A percentile compares a stretch with the other conserved stretches of the same genome.
These are phyloP conservation scores for Dipodascus geniculatus DNA, from an alignment of 805 yeast genomes.

Conservation along the genomic window DNA sequence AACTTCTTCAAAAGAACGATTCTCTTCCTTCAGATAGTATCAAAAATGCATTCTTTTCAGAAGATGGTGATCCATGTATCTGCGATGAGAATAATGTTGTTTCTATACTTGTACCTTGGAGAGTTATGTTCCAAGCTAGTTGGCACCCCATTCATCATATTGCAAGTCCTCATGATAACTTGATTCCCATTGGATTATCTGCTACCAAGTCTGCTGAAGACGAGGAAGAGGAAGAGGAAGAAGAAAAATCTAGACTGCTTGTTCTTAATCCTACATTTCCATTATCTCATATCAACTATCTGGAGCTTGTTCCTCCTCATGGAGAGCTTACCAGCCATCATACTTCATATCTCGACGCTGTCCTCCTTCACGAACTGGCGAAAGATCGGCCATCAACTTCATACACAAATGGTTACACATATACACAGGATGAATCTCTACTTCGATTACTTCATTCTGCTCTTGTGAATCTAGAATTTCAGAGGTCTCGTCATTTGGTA, in stretches of 20 bases:
- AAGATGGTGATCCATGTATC: slow-evolving; percentile 82
- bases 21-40: slow-evolving; percentile 28
- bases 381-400: neutral
- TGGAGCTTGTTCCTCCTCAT: neutral
- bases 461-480: neutral
- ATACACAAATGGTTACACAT: neutral
- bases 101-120: slow-evolving; percentile 64
- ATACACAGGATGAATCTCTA: neutral
- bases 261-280: neutral
- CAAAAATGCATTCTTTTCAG: slow-evolving; percentile 72
- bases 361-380: neutral
- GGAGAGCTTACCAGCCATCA: neutral
- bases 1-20: slow-evolving; percentile 25
- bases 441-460: neutral
- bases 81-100: slow-evolving; percentile 71
- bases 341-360: neutral
- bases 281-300: neutral
- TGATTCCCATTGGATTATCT: neutral
- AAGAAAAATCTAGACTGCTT: neutral
- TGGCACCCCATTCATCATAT: slow-evolving; percentile 63
- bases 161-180: neutral
- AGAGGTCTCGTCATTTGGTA: neutral
- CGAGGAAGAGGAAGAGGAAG: neutral
- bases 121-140: slow-evolving; percentile 58
- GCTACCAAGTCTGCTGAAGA: neutral